Percentiles rank a stretch among this genome's conserved stretches.
Conservation (phyloP, 129 eudicot species). For the Tagetes patula region DNA sequence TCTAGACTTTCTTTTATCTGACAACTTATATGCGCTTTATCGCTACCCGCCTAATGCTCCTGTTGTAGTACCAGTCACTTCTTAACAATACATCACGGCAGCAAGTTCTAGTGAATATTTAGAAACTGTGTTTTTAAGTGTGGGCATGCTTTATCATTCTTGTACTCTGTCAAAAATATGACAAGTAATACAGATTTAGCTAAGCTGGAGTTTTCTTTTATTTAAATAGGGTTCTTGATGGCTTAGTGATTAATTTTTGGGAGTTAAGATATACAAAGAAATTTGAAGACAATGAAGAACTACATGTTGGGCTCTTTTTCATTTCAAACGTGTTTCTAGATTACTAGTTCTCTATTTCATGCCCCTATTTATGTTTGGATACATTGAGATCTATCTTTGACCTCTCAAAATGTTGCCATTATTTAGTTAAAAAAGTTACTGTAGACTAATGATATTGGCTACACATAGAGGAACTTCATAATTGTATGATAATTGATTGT, state of each 20-base stretch:
- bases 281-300: constrained; percentile 11
- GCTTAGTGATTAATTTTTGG: constrained; percentile 2
- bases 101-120: neutral
- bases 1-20: neutral
- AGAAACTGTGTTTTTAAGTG: neutral
- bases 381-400: constrained; percentile 10
- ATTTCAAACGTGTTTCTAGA: constrained; percentile 17
- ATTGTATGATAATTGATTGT: neutral
- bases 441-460: constrained; percentile 16
- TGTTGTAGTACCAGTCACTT: constrained; percentile 9
- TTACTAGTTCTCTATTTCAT: constrained; percentile 21
- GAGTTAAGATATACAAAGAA: constrained; percentile 4
- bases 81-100: constrained; percentile 11
- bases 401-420: neutral
- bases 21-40: constrained; percentile 3
- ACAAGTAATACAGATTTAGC: constrained; percentile 3
- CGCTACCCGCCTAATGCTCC: neutral
- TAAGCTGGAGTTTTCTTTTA: neutral
- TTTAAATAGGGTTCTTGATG: constrained; percentile 18
- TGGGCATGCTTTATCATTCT: constrained; percentile 8
- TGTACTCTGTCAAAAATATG: neutral
- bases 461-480: constrained; percentile 9
- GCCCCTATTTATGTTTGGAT: constrained; percentile 17
- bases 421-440: neutral
- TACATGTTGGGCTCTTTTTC: neutral